phyloP scores from a whole-genome alignment of 2,329 filamentous ascomycete genomes.

The Cladosporium oxysporum region DNA sequence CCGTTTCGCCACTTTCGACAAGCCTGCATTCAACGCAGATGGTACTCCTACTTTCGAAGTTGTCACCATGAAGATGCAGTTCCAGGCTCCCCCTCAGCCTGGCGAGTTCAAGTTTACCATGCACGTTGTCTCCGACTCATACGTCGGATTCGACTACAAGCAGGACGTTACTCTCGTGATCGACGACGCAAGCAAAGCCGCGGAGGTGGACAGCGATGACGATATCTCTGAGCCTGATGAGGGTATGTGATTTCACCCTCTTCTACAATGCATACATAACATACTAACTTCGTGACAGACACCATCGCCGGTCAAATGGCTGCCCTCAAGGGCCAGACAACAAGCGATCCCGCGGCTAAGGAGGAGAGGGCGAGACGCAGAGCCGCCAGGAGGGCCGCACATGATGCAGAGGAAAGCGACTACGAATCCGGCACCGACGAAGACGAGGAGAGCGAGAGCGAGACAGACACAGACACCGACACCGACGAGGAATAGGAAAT shows the following conservation, averaged over 20 bases:
- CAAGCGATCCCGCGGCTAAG: slow-evolving; percentile 25
- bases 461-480: slow-evolving; percentile 71
- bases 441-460: slow-evolving; percentile 40
- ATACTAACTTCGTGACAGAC: slow-evolving; percentile 33
- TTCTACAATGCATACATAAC: not conserved
- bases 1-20: slow-evolving; percentile 90
- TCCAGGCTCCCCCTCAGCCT: slow-evolving; percentile 87
- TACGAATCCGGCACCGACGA: slow-evolving; percentile 39
- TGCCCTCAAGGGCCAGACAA: slow-evolving; percentile 38
- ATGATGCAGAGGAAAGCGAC: slow-evolving; percentile 37
- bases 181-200: slow-evolving; percentile 84
- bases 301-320: slow-evolving; percentile 43
- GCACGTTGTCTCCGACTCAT: slow-evolving; percentile 91
- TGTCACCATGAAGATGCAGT: slow-evolving; percentile 96
- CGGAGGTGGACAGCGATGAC: slow-evolving; percentile 69
- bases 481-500: slow-evolving; percentile 67
- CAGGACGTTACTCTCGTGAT: slow-evolving; percentile 87
- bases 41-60: slow-evolving; percentile 81
- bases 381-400: slow-evolving; percentile 6
- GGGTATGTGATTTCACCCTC: slow-evolving; percentile 62
- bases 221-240: slow-evolving; percentile 98
- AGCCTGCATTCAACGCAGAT: slow-evolving; percentile 76
- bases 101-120: slow-evolving; percentile 94
- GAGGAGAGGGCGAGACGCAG: slow-evolving; percentile 23
- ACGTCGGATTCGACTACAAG: slow-evolving; percentile 90